These are phyloP conservation scores for Astragalus glycyphyllos DNA, from an alignment of 306 rosid species.

Conservation along the genomic window DNA sequence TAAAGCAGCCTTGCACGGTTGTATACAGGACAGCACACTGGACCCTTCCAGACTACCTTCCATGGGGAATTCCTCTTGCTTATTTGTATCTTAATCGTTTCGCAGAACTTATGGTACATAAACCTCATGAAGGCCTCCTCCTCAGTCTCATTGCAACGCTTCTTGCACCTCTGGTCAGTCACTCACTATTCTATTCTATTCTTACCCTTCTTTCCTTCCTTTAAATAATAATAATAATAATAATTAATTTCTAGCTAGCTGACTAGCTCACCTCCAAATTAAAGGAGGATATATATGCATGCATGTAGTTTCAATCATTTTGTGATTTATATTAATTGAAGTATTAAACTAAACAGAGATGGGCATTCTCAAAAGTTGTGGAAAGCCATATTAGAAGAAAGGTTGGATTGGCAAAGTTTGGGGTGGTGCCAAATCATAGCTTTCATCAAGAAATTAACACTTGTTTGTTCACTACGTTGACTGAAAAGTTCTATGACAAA, in stretches of 20 bases:
- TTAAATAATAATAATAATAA: too few species aligned
- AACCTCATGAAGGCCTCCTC: constrained; percentile 64
- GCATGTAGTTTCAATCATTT: neutral
- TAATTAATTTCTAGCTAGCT: too few species aligned
- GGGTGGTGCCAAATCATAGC: constrained; percentile 72
- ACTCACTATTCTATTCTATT: too few species aligned
- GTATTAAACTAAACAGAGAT: constrained; percentile 50
- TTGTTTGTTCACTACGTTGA: constrained; percentile 50
- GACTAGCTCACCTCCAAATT: too few species aligned
- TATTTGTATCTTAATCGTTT: constrained; percentile 68
- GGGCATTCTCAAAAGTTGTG: constrained; percentile 65
- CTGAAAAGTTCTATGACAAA: constrained; percentile 61
- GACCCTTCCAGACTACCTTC: constrained; percentile 63
- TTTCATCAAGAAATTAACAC: constrained; percentile 57
- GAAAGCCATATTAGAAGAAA: constrained; percentile 59
- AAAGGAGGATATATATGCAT: too few species aligned
- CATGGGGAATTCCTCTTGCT: constrained; percentile 74
- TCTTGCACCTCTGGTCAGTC: constrained; percentile 70
- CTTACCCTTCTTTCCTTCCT: too few species aligned
- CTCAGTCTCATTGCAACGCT: constrained; percentile 58
- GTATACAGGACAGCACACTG: constrained; percentile 63
- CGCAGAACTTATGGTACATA: constrained; percentile 69
- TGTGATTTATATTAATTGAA: neutral
- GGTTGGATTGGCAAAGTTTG: constrained; percentile 55
- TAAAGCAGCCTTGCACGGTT: constrained; percentile 62